These are phyloP conservation scores for Wickerhamiella spandovensis DNA, from an alignment of 805 yeast genomes.

Conservation along the genomic window DNA sequence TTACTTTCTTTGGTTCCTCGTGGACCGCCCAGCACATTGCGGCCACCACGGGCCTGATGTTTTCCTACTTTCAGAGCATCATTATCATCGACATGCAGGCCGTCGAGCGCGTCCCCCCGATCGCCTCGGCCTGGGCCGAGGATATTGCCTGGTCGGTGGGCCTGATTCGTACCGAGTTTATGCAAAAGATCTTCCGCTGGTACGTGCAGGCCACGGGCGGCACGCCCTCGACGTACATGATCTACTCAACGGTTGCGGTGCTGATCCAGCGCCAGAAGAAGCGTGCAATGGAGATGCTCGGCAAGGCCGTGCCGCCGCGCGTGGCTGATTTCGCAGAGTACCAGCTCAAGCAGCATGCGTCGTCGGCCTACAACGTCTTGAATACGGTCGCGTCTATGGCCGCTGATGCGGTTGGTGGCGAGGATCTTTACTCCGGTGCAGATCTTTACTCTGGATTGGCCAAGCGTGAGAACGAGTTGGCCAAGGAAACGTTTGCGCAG, in stretches of 20 bases:
- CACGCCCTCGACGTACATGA: constrained; percentile 50
- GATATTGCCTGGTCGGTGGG: constrained; percentile 95
- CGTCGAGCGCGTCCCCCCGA: constrained; percentile 79
- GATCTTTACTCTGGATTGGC: background rate
- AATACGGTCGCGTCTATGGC: background rate
- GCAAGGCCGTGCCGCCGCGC: constrained; percentile 27
- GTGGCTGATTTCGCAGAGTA: constrained; percentile 5
- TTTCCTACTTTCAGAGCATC: constrained; percentile 78
- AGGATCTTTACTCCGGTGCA: background rate
- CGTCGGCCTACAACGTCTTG: background rate
- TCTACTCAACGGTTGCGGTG: constrained; percentile 46
- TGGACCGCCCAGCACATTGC: constrained; percentile 81
- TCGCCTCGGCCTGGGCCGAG: constrained; percentile 85
- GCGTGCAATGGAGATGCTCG: constrained; percentile 28
- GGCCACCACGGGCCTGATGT: constrained; percentile 73
- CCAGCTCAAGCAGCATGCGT: background rate
- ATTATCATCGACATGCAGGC: constrained; percentile 75
- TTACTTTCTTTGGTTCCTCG: constrained; percentile 76
- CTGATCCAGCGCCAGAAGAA: constrained; percentile 55
- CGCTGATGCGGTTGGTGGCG: background rate
- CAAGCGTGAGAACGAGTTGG: constrained; percentile 15
- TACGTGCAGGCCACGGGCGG: constrained; percentile 93
- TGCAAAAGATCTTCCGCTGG: constrained; percentile 86
- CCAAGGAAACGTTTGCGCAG: constrained; percentile 15
- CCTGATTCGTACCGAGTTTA: constrained; percentile 57